Evolutionary conservation across 1,139 yeast species (phyloP).

Genomic region (Scheffersomyces insectosa): DNA sequence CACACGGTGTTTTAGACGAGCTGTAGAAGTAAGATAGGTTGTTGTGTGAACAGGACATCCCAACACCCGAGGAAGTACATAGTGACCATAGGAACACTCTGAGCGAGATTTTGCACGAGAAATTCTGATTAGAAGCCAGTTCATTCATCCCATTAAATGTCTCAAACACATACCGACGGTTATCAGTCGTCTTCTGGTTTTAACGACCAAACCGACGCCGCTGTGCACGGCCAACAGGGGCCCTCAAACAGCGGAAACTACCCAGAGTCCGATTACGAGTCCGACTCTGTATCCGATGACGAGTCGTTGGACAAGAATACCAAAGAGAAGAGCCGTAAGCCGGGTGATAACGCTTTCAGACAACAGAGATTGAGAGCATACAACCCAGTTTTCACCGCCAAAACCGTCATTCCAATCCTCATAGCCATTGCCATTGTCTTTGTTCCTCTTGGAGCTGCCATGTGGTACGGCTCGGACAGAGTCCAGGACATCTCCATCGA

Average conservation of each 20-base stretch:
- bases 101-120: too few species aligned
- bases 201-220: too few species aligned
- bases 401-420: slow-evolving; percentile 81
- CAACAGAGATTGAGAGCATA: slow-evolving; percentile 61
- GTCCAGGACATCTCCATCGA: slow-evolving; percentile 82
- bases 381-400: slow-evolving; percentile 86
- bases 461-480: slow-evolving; percentile 76
- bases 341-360: slow-evolving; percentile 63
- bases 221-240: too few species aligned
- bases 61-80: too few species aligned
- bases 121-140: too few species aligned
- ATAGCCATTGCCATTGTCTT: slow-evolving; percentile 75
- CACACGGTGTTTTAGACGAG: too few species aligned
- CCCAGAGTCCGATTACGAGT: slow-evolving; percentile 23
- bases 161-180: too few species aligned
- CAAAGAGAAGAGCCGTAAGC: slow-evolving; percentile 50
- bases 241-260: not conserved
- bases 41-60: too few species aligned
- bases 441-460: slow-evolving; percentile 89
- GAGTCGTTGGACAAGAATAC: slow-evolving; percentile 27
- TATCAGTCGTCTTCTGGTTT: too few species aligned
- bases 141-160: too few species aligned
- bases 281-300: slow-evolving; percentile 35
- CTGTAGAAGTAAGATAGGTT: too few species aligned
- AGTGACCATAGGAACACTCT: too few species aligned